phyloP scores from a whole-genome alignment of 2,329 filamentous ascomycete species.

The Ceratocystis ficicola region DNA sequence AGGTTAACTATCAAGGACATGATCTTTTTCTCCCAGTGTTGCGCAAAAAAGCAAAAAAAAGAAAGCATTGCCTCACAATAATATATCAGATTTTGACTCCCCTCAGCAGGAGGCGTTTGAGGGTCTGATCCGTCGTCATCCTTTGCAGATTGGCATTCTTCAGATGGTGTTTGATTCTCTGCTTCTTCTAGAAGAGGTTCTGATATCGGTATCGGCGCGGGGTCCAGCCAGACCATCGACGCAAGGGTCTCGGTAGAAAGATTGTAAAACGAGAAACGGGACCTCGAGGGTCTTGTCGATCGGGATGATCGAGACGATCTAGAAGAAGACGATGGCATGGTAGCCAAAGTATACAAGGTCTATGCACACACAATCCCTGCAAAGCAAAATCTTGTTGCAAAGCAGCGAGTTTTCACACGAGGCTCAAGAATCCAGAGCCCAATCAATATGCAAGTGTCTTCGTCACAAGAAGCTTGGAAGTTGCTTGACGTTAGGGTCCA shows the following conservation, averaged over 20 bases:
- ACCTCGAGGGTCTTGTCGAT: conserved; percentile 14
- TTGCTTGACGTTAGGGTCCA: not conserved
- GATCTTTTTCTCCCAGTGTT: not conserved
- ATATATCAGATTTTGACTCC: conserved; percentile 39
- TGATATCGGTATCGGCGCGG: conserved; percentile 70
- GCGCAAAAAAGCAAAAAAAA: too few relatives aligned
- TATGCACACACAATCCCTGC: too few relatives aligned
- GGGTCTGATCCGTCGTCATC: conserved; percentile 31
- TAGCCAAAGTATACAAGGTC: too few relatives aligned
- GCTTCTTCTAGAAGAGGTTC: conserved; percentile 35
- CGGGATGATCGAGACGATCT: conserved; percentile 12
- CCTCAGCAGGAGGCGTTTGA: conserved; percentile 45
- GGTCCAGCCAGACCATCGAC: conserved; percentile 67
- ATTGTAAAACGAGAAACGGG: conserved; percentile 20
- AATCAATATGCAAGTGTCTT: too few relatives aligned
- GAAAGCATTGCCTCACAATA: conserved; percentile 45
- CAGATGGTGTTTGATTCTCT: conserved; percentile 35
- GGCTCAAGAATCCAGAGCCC: too few relatives aligned
- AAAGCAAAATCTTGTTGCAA: not conserved
- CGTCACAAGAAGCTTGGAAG: too few relatives aligned
- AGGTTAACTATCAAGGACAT: not conserved
- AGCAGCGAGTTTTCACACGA: not conserved
- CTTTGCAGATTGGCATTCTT: conserved; percentile 30
- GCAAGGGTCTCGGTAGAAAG: conserved; percentile 19
- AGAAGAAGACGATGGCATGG: conserved; percentile 15